phyloP scores from a whole-genome alignment of 2,329 filamentous ascomycete genomes.

The Zymoseptoria tritici region DNA sequence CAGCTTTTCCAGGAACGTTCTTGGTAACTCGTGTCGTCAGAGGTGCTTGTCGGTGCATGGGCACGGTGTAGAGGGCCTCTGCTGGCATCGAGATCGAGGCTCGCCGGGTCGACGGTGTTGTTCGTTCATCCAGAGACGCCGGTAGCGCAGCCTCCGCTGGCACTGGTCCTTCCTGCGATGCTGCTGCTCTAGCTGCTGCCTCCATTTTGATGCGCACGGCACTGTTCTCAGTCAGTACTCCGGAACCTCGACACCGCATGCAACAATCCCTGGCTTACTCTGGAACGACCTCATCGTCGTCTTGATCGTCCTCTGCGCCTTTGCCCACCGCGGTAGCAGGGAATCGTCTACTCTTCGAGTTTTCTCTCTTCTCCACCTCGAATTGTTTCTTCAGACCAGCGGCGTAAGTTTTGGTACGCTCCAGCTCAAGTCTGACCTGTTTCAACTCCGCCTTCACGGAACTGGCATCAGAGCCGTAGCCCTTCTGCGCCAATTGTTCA shows the following conservation, averaged over 20 bases:
- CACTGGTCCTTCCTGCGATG: neutral
- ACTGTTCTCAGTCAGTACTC: neutral
- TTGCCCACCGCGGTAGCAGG: conserved; percentile 6
- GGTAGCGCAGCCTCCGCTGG: neutral
- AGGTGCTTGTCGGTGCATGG: neutral
- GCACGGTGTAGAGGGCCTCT: neutral
- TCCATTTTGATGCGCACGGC: neutral
- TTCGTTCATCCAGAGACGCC: neutral
- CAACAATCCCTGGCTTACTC: neutral
- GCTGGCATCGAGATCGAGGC: neutral
- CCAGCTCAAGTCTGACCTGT: conserved; percentile 8
- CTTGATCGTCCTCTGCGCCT: conserved; percentile 6
- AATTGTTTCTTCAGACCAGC: conserved; percentile 13
- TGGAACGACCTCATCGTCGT: conserved; percentile 14
- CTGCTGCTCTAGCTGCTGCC: neutral
- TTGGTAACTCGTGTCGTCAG: neutral
- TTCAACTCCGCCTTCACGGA: conserved; percentile 5
- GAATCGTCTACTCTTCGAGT: conserved; percentile 1
- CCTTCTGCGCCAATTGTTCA: neutral
- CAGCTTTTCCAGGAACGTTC: neutral
- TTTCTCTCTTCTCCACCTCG: conserved; percentile 12
- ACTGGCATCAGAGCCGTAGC: neutral
- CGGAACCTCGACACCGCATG: neutral
- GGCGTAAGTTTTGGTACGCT: conserved; percentile 4
- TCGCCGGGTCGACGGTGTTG: neutral